Conservation (phyloP, 2,329 filamentous ascomycete species). For the Cladosporium velox region DNA sequence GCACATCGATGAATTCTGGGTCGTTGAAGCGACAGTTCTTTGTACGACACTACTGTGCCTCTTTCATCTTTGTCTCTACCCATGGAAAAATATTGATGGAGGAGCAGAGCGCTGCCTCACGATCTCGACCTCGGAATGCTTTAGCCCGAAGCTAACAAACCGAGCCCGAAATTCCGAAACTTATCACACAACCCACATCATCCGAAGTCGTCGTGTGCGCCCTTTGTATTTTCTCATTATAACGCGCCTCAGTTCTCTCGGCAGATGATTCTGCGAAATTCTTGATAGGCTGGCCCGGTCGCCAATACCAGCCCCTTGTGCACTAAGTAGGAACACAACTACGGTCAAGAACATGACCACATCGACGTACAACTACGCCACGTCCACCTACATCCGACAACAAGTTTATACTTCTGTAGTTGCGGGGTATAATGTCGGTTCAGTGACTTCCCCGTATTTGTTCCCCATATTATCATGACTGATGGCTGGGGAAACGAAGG, state of each 20-base stretch:
- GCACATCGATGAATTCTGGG: not conserved
- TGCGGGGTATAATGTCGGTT: constrained; percentile 1
- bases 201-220: not conserved
- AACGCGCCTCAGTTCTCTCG: not conserved
- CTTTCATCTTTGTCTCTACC: not conserved
- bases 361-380: not conserved
- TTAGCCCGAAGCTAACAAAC: not conserved
- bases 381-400: not conserved
- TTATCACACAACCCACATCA: not conserved
- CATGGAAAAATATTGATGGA: no score
- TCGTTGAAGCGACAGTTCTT: not conserved
- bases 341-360: not conserved
- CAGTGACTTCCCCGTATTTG: not conserved
- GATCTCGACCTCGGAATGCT: not conserved
- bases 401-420: not conserved
- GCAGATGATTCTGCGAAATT: not conserved
- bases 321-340: not conserved
- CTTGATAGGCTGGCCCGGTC: not conserved
- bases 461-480: not conserved
- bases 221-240: not conserved
- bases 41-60: not conserved
- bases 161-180: not conserved
- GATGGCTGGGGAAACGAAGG: not conserved
- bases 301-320: not conserved
- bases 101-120: not conserved